These are phyloP conservation scores for Fusarium nanum DNA, from an alignment of 2,329 filamentous ascomycete genomes.

Conservation along the genomic window DNA sequence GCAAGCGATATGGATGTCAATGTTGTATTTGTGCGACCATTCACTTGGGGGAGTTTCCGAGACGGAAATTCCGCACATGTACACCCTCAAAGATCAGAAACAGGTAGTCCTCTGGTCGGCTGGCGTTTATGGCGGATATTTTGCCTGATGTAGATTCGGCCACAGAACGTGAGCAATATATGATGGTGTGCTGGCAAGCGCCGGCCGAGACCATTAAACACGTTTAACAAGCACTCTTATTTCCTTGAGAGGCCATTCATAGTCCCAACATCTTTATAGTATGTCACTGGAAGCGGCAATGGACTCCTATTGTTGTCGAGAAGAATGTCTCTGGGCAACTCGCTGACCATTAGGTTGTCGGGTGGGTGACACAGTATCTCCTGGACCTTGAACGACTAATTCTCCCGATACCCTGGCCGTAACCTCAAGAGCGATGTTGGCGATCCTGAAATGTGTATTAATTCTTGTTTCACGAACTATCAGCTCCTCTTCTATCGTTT, in stretches of 20 bases:
- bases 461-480: neutral
- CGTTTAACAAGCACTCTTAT: accelerated
- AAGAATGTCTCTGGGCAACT: neutral
- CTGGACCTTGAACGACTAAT: too few species aligned
- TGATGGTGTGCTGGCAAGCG: neutral
- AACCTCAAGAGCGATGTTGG: neutral
- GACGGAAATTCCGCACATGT: neutral
- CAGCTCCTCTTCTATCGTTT: neutral
- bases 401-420: too few species aligned
- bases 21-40: neutral
- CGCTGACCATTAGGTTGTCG: neutral
- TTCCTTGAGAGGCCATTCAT: neutral
- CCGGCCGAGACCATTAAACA: neutral
- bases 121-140: neutral
- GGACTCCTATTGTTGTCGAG: neutral
- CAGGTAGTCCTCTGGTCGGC: neutral
- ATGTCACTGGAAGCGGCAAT: neutral
- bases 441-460: neutral
- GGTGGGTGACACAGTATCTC: too few species aligned
- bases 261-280: neutral
- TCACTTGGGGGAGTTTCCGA: neutral
- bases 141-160: neutral
- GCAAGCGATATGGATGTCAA: neutral
- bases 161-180: neutral
- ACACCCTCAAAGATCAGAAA: too few species aligned